Evolutionary conservation across 2,329 filamentous ascomycete genomes (phyloP).

Genomic region (Monosporascus sp.): DNA sequence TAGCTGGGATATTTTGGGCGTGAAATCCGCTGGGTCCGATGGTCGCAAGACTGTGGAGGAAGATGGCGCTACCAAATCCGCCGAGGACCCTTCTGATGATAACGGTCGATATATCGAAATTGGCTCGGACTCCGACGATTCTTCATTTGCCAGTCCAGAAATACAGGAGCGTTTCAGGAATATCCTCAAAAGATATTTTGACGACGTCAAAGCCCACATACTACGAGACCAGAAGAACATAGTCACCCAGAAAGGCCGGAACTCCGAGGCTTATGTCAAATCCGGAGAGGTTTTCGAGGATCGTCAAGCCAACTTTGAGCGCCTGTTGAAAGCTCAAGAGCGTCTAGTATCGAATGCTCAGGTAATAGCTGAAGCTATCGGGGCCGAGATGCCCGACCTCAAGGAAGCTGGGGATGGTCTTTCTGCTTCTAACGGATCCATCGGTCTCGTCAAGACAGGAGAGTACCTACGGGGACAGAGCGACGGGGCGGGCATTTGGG

Average conservation of each 20-base stretch:
- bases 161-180: slow-evolving; percentile 82
- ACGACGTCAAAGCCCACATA: slow-evolving; percentile 86
- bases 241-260: slow-evolving; percentile 79
- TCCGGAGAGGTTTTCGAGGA: slow-evolving; percentile 98
- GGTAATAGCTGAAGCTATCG: slow-evolving; percentile 80
- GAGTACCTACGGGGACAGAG: slow-evolving; percentile 88
- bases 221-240: slow-evolving; percentile 89
- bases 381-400: slow-evolving; percentile 88
- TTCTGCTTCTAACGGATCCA: slow-evolving; percentile 64
- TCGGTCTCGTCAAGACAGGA: slow-evolving; percentile 88
- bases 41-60: slow-evolving; percentile 80
- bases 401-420: slow-evolving; percentile 73
- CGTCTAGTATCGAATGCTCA: slow-evolving; percentile 87
- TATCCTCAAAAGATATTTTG: slow-evolving; percentile 81
- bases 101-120: slow-evolving; percentile 44
- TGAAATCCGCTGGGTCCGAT: slow-evolving; percentile 65
- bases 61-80: slow-evolving; percentile 60
- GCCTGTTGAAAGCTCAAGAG: slow-evolving; percentile 86
- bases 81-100: slow-evolving; percentile 43
- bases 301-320: slow-evolving; percentile 92
- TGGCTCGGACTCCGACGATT: slow-evolving; percentile 51
- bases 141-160: slow-evolving; percentile 69
- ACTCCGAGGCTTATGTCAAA: slow-evolving; percentile 97
- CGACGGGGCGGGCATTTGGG: slow-evolving; percentile 93
- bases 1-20: slow-evolving; percentile 88